A percentile compares a stretch with the other conserved stretches of the same genome.
Conservation (phyloP, 2,329 filamentous ascomycete genomes). For the Trichoderma harzianum region DNA sequence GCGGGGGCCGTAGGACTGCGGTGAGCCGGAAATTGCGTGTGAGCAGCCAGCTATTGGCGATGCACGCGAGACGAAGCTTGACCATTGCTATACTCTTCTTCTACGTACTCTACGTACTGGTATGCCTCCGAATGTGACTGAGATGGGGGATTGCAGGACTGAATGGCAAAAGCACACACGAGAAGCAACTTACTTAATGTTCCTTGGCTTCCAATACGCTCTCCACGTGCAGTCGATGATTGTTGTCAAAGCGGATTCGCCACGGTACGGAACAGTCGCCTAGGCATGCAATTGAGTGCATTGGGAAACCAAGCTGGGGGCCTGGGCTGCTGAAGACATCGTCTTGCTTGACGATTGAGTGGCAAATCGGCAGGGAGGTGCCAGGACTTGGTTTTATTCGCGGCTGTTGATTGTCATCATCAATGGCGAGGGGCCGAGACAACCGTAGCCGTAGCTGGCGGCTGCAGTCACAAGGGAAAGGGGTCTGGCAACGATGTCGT, state of each 20-base stretch:
- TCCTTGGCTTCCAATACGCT: not conserved
- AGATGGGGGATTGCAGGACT: not conserved
- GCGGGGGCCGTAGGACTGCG: not conserved
- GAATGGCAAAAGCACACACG: not conserved
- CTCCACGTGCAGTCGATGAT: not conserved
- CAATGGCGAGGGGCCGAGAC: not conserved
- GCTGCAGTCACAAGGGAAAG: not conserved
- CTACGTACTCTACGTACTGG: not conserved
- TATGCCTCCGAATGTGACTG: not conserved
- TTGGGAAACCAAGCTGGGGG: not conserved
- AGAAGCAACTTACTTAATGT: not conserved
- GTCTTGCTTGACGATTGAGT: not conserved
- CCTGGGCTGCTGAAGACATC: not conserved
- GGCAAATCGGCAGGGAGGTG: constrained; percentile 21
- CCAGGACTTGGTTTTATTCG: constrained; percentile 31
- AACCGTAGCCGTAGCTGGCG: not conserved
- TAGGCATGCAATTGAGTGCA: not conserved
- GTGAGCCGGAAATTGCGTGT: not conserved
- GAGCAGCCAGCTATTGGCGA: not conserved
- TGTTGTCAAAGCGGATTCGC: not conserved
- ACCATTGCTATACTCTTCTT: not conserved
- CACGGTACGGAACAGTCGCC: not conserved
- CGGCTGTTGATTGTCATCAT: not conserved
- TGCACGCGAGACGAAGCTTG: not conserved
- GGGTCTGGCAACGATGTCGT: not conserved